A percentile compares a stretch with the other conserved stretches of the same genome.
Evolutionary conservation across 129 eudicot genomes (phyloP).

Genomic region (Cynara cardunculus): DNA sequence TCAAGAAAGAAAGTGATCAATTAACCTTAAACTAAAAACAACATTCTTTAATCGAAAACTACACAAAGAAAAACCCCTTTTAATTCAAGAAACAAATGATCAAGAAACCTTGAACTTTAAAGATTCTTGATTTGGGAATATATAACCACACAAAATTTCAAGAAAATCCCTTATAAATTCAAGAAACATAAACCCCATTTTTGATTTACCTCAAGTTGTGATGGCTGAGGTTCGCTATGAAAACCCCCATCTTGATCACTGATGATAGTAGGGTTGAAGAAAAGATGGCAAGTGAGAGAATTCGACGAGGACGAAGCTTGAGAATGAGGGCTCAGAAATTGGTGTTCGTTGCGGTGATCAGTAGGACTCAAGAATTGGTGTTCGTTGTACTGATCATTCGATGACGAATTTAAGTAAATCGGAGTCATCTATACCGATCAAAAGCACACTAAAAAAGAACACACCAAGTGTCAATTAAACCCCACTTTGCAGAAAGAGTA

Average conservation of each 20-base stretch:
- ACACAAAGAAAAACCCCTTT: slow-evolving; percentile 5
- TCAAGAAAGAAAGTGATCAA: slow-evolving; percentile 19
- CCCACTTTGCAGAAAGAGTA: slow-evolving; percentile 4
- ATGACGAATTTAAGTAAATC: slow-evolving; percentile 32
- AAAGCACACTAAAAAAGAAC: neutral
- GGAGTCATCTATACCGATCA: slow-evolving; percentile 38
- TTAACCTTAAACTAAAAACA: neutral
- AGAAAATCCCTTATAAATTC: neutral
- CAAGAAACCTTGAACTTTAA: neutral
- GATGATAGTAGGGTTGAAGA: slow-evolving; percentile 37
- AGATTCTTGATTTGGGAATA: neutral
- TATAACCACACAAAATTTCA: neutral
- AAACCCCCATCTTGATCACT: slow-evolving; percentile 39
- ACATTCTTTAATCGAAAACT: slow-evolving; percentile 5
- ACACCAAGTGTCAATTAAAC: slow-evolving; percentile 14
- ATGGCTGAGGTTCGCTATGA: slow-evolving; percentile 27
- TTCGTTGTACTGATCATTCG: slow-evolving; percentile 37
- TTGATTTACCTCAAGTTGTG: slow-evolving; percentile 41
- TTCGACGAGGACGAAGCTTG: slow-evolving; percentile 47
- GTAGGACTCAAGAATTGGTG: slow-evolving; percentile 31
- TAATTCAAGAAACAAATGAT: neutral
- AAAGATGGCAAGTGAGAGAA: slow-evolving; percentile 44
- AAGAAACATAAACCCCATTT: neutral
- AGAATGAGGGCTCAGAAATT: slow-evolving; percentile 30
- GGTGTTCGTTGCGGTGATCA: slow-evolving; percentile 32